phyloP scores from a whole-genome alignment of 176 grass and related monocot species.

The Tillandsia leiboldiana region DNA sequence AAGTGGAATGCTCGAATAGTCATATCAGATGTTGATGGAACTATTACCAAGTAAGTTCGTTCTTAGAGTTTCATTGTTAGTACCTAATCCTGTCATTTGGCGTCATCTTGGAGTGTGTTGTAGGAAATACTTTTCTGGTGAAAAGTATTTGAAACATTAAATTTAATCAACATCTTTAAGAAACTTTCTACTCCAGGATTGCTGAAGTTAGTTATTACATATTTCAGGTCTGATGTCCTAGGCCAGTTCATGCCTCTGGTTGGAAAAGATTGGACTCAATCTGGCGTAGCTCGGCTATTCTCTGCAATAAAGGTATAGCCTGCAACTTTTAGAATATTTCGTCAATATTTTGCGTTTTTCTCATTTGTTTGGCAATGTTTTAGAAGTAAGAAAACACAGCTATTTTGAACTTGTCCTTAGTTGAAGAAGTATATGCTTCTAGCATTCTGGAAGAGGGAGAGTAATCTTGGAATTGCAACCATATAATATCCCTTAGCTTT shows the following conservation, averaged over 20 bases:
- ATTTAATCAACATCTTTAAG: too few relatives aligned
- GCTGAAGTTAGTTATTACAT: conserved; percentile 7
- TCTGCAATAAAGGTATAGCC: conserved; percentile 73
- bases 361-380: background rate
- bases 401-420: background rate
- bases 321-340: background rate
- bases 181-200: background rate
- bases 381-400: background rate
- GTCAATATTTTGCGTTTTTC: too few relatives aligned
- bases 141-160: too few relatives aligned
- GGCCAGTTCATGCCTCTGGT: conserved; percentile 99
- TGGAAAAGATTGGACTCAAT: conserved; percentile 97
- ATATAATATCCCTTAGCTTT: too few relatives aligned
- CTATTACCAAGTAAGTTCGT: conserved; percentile 78
- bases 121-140: too few relatives aligned
- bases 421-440: too few relatives aligned
- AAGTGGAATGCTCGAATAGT: conserved; percentile 98
- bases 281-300: conserved; percentile 89
- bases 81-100: conserved; percentile 6
- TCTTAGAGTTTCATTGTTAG: conserved; percentile 1
- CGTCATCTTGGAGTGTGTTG: background rate
- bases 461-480: too few relatives aligned
- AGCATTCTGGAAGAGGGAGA: too few relatives aligned
- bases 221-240: conserved; percentile 84
- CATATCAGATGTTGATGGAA: conserved; percentile 99